These are phyloP conservation scores for Plectosphaerella plurivora DNA, from an alignment of 2,329 filamentous ascomycete species.

Conservation along the genomic window DNA sequence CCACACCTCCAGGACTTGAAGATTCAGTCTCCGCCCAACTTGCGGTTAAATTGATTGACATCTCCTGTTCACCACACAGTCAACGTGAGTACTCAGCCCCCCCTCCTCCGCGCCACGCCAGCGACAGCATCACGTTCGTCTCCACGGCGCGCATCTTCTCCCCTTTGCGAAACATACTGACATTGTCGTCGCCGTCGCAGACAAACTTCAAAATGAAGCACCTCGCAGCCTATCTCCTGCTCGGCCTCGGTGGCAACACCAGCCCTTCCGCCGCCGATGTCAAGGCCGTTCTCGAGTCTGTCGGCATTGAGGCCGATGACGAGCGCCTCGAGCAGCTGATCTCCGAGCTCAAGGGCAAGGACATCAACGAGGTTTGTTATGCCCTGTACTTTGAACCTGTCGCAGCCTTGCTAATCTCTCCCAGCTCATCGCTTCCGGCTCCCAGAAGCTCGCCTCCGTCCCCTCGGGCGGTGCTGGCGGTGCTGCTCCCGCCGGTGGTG, in stretches of 20 bases:
- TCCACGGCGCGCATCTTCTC: neutral
- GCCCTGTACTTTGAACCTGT: no score
- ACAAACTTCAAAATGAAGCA: conserved; percentile 88
- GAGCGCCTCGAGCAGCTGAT: conserved; percentile 85
- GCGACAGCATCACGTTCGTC: neutral
- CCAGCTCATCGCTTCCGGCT: conserved; percentile 87
- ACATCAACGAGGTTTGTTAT: conserved; percentile 78
- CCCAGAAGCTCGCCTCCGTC: conserved; percentile 93
- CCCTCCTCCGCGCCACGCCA: neutral
- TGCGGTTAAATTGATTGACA: conserved; percentile 99
- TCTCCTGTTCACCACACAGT: conserved; percentile 67
- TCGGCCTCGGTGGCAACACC: conserved; percentile 88
- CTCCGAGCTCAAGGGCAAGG: conserved; percentile 86
- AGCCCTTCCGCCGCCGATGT: conserved; percentile 81
- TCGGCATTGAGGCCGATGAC: conserved; percentile 89
- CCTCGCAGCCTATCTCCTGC: conserved; percentile 98
- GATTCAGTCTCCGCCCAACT: conserved; percentile 98
- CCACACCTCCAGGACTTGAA: conserved; percentile 69
- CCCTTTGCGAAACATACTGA: conserved; percentile 6
- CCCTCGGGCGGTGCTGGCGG: conserved; percentile 83
- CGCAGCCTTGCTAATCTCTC: neutral
- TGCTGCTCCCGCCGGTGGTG: conserved; percentile 63
- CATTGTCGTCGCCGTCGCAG: conserved; percentile 6
- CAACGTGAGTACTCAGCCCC: conserved; percentile 28
- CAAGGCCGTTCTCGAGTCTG: conserved; percentile 84